Evolutionary conservation across 139 green algal genomes (phyloP).

Genomic region (Spirogloea muscicola): DNA sequence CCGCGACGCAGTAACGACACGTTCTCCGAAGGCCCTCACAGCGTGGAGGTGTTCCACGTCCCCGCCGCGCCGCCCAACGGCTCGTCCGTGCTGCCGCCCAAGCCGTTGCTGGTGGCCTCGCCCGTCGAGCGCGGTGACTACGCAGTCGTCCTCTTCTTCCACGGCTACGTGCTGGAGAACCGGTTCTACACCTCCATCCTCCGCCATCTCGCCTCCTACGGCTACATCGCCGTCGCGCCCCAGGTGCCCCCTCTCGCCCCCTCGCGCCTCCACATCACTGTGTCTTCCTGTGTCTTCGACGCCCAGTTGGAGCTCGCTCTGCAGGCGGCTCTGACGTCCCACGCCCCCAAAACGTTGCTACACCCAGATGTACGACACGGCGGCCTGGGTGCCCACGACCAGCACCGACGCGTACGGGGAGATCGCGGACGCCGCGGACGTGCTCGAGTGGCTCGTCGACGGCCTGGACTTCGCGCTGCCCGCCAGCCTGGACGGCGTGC

Average conservation of each 20-base stretch:
- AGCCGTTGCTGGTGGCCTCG: conserved; percentile 18
- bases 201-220: conserved; percentile 31
- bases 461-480: not conserved
- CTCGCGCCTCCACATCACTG: no score
- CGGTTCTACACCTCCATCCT: conserved; percentile 26
- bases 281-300: no score
- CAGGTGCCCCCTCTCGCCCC: no score
- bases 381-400: no score
- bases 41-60: no score
- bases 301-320: no score
- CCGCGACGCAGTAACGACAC: no score
- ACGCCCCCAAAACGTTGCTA: no score
- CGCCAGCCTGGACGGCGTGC: not conserved
- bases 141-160: conserved; percentile 34
- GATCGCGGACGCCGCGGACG: conserved; percentile 15
- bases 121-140: not conserved
- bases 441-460: conserved; percentile 22
- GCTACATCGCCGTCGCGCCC: conserved; percentile 37
- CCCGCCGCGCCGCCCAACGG: no score
- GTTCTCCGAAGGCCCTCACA: no score
- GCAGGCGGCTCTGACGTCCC: no score
- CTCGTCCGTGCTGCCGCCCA: conserved; percentile 27
- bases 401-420: conserved; percentile 7
- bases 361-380: conserved; percentile 34
- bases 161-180: conserved; percentile 31